Conservation (phyloP, 345 rosid genomes). For the Arabidopsis suecica region DNA sequence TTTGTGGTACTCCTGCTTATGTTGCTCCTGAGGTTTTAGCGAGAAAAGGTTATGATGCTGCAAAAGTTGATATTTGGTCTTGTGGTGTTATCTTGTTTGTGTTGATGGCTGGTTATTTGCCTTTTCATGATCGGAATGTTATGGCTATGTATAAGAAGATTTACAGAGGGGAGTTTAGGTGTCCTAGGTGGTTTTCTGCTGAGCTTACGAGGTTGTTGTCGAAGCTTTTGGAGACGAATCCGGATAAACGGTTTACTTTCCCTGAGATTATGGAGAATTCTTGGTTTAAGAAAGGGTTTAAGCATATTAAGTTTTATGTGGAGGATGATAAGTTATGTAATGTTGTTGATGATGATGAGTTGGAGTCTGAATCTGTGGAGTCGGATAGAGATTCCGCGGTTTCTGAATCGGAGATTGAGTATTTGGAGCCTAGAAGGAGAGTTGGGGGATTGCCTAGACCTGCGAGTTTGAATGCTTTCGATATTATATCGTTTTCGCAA, state of each 20-base stretch:
- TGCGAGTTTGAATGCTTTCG: constrained; percentile 77
- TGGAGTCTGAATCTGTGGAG: constrained; percentile 36
- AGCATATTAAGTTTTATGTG: constrained; percentile 65
- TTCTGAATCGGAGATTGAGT: constrained; percentile 64
- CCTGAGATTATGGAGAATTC: constrained; percentile 71
- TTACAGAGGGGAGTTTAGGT: constrained; percentile 72
- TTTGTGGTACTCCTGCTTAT: constrained; percentile 84
- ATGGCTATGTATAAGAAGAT: constrained; percentile 85
- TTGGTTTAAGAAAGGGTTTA: constrained; percentile 81
- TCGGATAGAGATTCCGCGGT: constrained; percentile 51
- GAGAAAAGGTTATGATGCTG: constrained; percentile 77
- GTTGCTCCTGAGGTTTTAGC: constrained; percentile 90
- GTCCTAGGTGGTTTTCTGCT: constrained; percentile 76
- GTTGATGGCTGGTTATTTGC: constrained; percentile 72
- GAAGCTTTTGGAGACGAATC: constrained; percentile 69
- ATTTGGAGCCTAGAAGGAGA: constrained; percentile 45
- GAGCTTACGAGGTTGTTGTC: constrained; percentile 58
- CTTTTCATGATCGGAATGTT: constrained; percentile 80
- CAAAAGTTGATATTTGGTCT: constrained; percentile 89
- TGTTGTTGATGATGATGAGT: constrained; percentile 47
- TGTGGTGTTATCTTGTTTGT: constrained; percentile 89
- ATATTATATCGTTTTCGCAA: constrained; percentile 72
- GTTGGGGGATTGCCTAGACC: constrained; percentile 61
- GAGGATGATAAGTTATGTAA: constrained; percentile 60
- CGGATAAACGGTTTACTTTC: constrained; percentile 68